phyloP scores from a whole-genome alignment of 306 rosid species.

The Gleditsia sinensis region DNA sequence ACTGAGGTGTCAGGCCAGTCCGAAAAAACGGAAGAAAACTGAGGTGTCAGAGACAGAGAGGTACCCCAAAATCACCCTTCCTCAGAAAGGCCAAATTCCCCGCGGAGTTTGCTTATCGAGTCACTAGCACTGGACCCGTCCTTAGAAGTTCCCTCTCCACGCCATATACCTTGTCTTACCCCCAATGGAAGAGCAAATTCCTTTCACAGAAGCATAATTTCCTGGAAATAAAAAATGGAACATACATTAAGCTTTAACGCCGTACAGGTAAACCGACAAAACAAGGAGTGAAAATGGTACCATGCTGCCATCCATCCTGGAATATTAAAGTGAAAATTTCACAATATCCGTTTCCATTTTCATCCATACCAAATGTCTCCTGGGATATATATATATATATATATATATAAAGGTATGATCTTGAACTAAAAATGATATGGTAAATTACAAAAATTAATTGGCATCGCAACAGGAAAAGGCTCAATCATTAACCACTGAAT shows the following conservation, averaged over 20 bases:
- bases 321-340: not conserved
- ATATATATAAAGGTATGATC: not conserved
- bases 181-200: no score
- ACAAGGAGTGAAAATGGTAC: not conserved
- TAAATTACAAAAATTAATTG: slow-evolving; percentile 36
- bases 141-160: no score
- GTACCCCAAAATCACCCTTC: not conserved
- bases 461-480: slow-evolving; percentile 17
- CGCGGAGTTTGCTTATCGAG: not conserved
- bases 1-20: no score
- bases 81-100: not conserved
- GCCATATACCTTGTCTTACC: no score
- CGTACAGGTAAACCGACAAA: not conserved
- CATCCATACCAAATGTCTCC: not conserved
- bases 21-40: no score
- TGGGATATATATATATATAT: not conserved
- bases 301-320: not conserved
- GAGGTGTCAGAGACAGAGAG: no score
- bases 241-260: no score
- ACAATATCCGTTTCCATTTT: not conserved
- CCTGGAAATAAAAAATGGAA: not conserved
- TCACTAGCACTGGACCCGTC: not conserved
- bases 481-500: slow-evolving; percentile 23
- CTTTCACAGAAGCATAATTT: not conserved
- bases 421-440: not conserved